Evolutionary conservation across 1,284 basidiomycete species (phyloP).

Genomic region (Pholiota adiposa): DNA sequence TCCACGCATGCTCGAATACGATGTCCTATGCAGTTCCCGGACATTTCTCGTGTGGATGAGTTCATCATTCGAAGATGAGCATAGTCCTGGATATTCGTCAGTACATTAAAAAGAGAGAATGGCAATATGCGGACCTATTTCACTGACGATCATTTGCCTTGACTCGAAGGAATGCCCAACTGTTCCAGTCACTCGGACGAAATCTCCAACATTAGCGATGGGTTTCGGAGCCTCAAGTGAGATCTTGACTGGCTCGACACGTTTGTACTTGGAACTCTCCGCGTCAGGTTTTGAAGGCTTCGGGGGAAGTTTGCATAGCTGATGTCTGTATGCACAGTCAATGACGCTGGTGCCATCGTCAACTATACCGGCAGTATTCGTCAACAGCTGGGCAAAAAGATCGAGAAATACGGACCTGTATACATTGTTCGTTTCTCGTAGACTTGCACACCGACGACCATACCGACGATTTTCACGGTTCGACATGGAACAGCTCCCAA

Average conservation of each 20-base stretch:
- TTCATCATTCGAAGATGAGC: conserved; percentile 60
- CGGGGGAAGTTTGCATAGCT: conserved; percentile 21
- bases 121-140: conserved; percentile 40
- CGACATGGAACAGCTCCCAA: conserved; percentile 73
- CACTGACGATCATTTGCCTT: conserved; percentile 50
- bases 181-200: conserved; percentile 53
- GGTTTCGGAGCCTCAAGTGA: conserved; percentile 36
- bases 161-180: conserved; percentile 46
- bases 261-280: conserved; percentile 16
- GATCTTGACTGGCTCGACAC: conserved; percentile 11
- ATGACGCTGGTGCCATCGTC: conserved; percentile 76
- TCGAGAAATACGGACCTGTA: conserved; percentile 43
- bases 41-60: conserved; percentile 61
- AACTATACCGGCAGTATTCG: conserved; percentile 41
- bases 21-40: conserved; percentile 52
- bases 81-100: conserved; percentile 42
- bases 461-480: conserved; percentile 58
- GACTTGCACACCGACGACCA: conserved; percentile 63
- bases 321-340: conserved; percentile 58
- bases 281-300: conserved; percentile 11
- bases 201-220: conserved; percentile 49
- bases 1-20: conserved; percentile 49
- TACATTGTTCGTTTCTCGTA: conserved; percentile 66
- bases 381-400: conserved; percentile 12
- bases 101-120: no score